Evolutionary conservation across 2,329 filamentous ascomycete genomes (phyloP).

Genomic region (Thyridium curvatum): DNA sequence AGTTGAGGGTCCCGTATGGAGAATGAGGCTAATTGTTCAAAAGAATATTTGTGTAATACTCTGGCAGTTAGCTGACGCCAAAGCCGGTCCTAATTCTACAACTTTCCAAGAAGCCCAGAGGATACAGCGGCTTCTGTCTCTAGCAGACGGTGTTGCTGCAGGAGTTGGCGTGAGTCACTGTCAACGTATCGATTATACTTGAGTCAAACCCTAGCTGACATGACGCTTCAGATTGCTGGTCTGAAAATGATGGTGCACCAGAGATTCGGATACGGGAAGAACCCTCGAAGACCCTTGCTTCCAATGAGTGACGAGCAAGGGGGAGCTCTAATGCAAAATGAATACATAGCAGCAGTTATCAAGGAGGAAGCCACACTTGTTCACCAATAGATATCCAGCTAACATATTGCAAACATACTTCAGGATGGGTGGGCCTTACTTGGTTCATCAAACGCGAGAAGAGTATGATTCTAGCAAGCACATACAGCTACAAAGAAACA

Average conservation of each 20-base stretch:
- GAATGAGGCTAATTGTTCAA: neutral
- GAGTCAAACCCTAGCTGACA: neutral
- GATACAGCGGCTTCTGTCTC: conserved; percentile 11
- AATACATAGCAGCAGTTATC: conserved; percentile 6
- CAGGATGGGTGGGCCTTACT: no score
- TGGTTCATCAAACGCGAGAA: no score
- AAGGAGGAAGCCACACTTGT: conserved; percentile 36
- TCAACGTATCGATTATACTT: neutral
- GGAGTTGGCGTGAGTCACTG: conserved; percentile 9
- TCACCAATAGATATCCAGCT: no score
- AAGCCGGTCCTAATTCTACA: neutral
- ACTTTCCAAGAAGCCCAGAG: conserved; percentile 8
- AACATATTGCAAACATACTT: no score
- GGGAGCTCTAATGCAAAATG: conserved; percentile 3
- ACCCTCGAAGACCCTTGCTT: conserved; percentile 12
- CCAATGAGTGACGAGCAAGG: conserved; percentile 12
- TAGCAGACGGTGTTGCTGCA: conserved; percentile 12
- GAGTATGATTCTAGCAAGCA: no score
- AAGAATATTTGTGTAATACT: conserved; percentile 10
- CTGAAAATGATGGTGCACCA: conserved; percentile 14
- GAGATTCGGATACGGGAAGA: conserved; percentile 11
- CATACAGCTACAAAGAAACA: no score
- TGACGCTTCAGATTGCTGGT: conserved; percentile 11
- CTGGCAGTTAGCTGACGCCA: conserved; percentile 5
- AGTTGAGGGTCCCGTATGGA: neutral